A percentile compares a stretch with the other conserved stretches of the same genome.
Evolutionary conservation across 2,329 filamentous ascomycete genomes (phyloP).

Genomic region (Aspergillus quadrilineatus): DNA sequence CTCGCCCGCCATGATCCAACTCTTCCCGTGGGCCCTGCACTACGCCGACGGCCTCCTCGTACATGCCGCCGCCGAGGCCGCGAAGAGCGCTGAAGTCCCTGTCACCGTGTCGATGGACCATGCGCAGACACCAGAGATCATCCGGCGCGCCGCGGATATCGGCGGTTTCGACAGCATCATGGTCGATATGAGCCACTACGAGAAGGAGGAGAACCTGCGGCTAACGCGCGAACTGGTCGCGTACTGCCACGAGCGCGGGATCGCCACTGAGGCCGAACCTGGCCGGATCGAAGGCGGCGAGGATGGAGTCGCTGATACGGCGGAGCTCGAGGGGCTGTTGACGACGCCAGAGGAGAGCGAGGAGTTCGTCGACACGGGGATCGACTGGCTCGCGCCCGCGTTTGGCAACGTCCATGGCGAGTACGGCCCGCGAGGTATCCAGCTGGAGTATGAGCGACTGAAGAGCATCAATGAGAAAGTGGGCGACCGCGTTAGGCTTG

Average conservation of each 20-base stretch:
- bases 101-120: constrained; percentile 66
- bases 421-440: constrained; percentile 65
- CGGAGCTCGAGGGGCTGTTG: constrained; percentile 60
- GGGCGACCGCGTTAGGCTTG: constrained; percentile 51
- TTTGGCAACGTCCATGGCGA: constrained; percentile 76
- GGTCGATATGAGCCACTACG: constrained; percentile 74
- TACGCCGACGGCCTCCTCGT: constrained; percentile 61
- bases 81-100: constrained; percentile 58
- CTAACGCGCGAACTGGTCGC: constrained; percentile 62
- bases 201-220: constrained; percentile 67
- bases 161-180: constrained; percentile 70
- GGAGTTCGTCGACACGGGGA: constrained; percentile 69
- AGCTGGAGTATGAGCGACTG: constrained; percentile 60
- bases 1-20: constrained; percentile 68
- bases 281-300: constrained; percentile 72
- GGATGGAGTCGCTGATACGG: constrained; percentile 70
- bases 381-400: constrained; percentile 71
- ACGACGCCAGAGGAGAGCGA: constrained; percentile 69
- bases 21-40: constrained; percentile 72
- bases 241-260: constrained; percentile 64
- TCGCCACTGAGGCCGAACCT: constrained; percentile 69
- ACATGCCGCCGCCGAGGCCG: constrained; percentile 56
- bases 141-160: constrained; percentile 61
- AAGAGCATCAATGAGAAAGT: constrained; percentile 51
- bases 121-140: constrained; percentile 62